A percentile compares a stretch with the other conserved stretches of the same genome.
These are phyloP conservation scores for Kurtzmaniella natalensis DNA, from an alignment of 1,139 yeast species.

Conservation along the genomic window DNA sequence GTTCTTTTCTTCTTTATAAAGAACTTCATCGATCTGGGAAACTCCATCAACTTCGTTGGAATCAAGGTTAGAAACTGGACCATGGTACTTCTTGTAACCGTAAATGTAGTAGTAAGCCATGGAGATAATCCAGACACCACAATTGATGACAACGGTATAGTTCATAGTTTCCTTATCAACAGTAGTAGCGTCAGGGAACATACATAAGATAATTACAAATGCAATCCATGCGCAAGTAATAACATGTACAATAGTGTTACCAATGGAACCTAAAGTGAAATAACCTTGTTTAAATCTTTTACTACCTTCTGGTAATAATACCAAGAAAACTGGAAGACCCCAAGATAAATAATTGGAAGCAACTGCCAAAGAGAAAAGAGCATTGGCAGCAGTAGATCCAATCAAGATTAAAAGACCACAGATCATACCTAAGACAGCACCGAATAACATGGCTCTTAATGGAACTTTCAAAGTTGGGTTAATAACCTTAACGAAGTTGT, in stretches of 20 bases:
- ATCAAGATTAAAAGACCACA: slow-evolving; percentile 15
- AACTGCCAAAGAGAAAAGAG: slow-evolving; percentile 36
- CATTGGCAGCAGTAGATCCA: slow-evolving; percentile 34
- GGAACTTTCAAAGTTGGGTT: slow-evolving; percentile 17
- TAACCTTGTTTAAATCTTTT: slow-evolving; percentile 56
- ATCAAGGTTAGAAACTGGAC: slow-evolving; percentile 34
- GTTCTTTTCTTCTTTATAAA: no score
- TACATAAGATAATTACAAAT: slow-evolving; percentile 31
- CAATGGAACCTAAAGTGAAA: slow-evolving; percentile 51
- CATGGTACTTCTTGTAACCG: slow-evolving; percentile 27
- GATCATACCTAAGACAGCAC: slow-evolving; percentile 12
- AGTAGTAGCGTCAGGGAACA: slow-evolving; percentile 31
- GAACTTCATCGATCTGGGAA: background rate
- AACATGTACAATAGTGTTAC: slow-evolving; percentile 34
- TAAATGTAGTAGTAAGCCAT: slow-evolving; percentile 23
- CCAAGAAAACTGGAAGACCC: slow-evolving; percentile 39
- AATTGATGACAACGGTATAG: slow-evolving; percentile 32
- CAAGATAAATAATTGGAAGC: slow-evolving; percentile 41
- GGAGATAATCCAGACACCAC: slow-evolving; percentile 32
- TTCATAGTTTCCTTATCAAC: slow-evolving; percentile 32
- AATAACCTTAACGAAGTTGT: slow-evolving; percentile 22
- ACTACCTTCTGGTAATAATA: slow-evolving; percentile 38
- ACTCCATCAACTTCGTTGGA: background rate
- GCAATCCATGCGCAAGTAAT: slow-evolving; percentile 23
- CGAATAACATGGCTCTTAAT: slow-evolving; percentile 15